Evolutionary conservation across 2,329 filamentous ascomycete genomes (phyloP).

Genomic region (Graphiopsis chlorocephala): DNA sequence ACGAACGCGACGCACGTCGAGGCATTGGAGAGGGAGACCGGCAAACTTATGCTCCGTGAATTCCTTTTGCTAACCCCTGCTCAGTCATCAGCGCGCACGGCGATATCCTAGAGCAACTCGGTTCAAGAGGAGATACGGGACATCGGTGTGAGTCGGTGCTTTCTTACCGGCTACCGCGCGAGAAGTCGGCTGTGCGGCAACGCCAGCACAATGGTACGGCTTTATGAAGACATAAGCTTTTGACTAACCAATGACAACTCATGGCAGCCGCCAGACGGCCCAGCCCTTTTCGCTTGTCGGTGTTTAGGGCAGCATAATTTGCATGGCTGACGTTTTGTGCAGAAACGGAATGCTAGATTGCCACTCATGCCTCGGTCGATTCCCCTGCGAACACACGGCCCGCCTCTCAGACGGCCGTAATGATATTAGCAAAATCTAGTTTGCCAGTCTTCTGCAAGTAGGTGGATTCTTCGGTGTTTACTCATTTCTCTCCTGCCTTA

Average conservation of each 20-base stretch:
- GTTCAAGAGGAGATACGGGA: background rate
- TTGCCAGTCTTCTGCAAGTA: background rate
- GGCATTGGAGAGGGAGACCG: background rate
- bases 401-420: slow-evolving; percentile 6
- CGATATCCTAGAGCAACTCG: background rate
- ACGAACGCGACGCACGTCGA: background rate
- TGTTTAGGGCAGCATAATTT: slow-evolving; percentile 4
- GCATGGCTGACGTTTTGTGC: slow-evolving; percentile 4
- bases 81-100: background rate
- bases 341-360: background rate
- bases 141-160: slow-evolving; percentile 1
- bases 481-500: background rate
- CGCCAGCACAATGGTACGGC: background rate
- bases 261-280: background rate
- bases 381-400: background rate
- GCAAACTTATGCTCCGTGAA: background rate
- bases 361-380: slow-evolving; percentile 11
- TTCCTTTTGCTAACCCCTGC: background rate
- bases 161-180: background rate
- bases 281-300: background rate
- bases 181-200: slow-evolving; percentile 8
- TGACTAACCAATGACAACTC: background rate
- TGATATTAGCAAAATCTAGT: slow-evolving; percentile 11
- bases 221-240: slow-evolving; percentile 7
- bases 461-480: slow-evolving; percentile 12